Evolutionary conservation across 2,329 filamentous ascomycete genomes (phyloP).

Genomic region (Cladosporium sp.): DNA sequence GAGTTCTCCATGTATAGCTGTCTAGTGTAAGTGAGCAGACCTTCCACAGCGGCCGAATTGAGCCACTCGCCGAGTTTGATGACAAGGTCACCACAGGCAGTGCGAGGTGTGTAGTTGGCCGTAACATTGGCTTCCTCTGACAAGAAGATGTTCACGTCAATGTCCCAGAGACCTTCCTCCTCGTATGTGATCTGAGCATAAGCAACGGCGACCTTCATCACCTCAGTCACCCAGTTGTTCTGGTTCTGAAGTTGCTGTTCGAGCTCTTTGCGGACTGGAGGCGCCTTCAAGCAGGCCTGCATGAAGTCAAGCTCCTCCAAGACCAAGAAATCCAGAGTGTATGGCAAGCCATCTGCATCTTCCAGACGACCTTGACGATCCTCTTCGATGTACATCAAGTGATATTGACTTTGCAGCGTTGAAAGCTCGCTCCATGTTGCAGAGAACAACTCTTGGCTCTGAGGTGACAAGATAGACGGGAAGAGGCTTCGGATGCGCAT

Average conservation of each 20-base stretch:
- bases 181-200: constrained; percentile 91
- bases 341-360: constrained; percentile 87
- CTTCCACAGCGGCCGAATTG: constrained; percentile 71
- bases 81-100: constrained; percentile 85
- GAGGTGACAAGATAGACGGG: constrained; percentile 74
- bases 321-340: constrained; percentile 89
- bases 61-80: constrained; percentile 95
- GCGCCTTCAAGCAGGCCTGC: constrained; percentile 84
- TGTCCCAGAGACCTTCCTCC: constrained; percentile 93
- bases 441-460: constrained; percentile 80
- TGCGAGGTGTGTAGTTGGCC: constrained; percentile 92
- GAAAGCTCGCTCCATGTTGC: constrained; percentile 87
- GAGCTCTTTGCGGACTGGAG: constrained; percentile 86
- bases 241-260: constrained; percentile 68
- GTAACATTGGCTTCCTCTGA: constrained; percentile 94
- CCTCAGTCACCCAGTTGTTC: constrained; percentile 77
- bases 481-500: constrained; percentile 87
- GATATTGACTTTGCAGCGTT: constrained; percentile 70
- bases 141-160: constrained; percentile 92
- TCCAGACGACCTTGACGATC: constrained; percentile 86
- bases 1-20: constrained; percentile 62
- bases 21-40: constrained; percentile 74
- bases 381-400: constrained; percentile 80
- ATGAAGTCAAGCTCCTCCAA: constrained; percentile 94
- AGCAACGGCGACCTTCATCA: constrained; percentile 79